Percentiles rank a stretch among this genome's conserved stretches.
phyloP scores from a whole-genome alignment of 1,284 basidiomycete genomes.

The Retiboletus flavoniger region DNA sequence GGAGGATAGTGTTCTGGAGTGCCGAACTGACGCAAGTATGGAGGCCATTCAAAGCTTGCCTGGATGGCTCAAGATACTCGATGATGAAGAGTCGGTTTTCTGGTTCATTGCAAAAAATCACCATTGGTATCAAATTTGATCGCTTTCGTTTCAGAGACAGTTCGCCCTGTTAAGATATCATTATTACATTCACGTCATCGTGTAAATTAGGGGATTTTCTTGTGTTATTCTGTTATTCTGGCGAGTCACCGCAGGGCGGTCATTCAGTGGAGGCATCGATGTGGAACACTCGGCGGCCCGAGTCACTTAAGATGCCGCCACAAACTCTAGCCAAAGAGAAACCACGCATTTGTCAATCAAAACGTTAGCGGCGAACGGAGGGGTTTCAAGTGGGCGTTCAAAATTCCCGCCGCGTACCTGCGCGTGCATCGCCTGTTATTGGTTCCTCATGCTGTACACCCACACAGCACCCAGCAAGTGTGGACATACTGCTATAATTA shows the following conservation, averaged over 20 bases:
- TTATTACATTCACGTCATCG: conserved; percentile 12
- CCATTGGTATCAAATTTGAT: conserved; percentile 54
- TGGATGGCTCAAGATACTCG: conserved; percentile 36
- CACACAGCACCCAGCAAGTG: too few relatives aligned
- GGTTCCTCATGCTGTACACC: too few relatives aligned
- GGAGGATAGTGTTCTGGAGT: conserved; percentile 47
- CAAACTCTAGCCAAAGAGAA: background rate
- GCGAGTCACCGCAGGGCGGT: too few relatives aligned
- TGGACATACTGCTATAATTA: too few relatives aligned
- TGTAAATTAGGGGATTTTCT: background rate
- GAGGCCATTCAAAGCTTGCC: conserved; percentile 21
- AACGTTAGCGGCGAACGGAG: too few relatives aligned
- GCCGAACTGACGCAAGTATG: conserved; percentile 30
- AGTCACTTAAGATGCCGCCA: too few relatives aligned
- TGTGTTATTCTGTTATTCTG: background rate
- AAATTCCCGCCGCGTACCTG: too few relatives aligned
- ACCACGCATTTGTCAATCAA: background rate
- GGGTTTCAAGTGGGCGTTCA: too few relatives aligned
- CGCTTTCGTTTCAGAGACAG: background rate
- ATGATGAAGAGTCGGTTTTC: conserved; percentile 48
- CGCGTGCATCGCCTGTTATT: too few relatives aligned
- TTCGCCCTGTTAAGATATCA: conserved; percentile 5
- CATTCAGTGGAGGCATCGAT: too few relatives aligned
- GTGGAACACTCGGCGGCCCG: too few relatives aligned
- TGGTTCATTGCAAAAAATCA: conserved; percentile 45